Evolutionary conservation across 176 grass and related monocot genomes (phyloP).

Genomic region (Phoenix dactylifera): DNA sequence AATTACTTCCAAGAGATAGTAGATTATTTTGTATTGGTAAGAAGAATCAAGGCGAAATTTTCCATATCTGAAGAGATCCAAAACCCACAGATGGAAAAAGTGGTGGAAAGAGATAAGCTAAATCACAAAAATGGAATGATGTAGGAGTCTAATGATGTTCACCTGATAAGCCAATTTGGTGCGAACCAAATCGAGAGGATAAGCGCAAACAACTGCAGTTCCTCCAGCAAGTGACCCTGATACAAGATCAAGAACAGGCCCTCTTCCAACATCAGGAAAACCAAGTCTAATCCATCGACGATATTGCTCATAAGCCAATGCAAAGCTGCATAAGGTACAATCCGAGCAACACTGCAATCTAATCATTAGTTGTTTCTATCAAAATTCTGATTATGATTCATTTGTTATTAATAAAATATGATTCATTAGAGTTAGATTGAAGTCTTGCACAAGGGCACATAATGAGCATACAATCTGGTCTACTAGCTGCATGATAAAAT

Average conservation of each 20-base stretch:
- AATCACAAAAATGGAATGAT: not conserved
- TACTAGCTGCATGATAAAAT: too few species aligned
- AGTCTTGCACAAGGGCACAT: too few species aligned
- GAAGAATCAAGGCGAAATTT: too few species aligned
- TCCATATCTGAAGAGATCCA: not conserved
- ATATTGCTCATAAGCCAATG: slow-evolving; percentile 99
- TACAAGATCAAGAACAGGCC: slow-evolving; percentile 80
- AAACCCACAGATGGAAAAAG: not conserved
- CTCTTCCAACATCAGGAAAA: slow-evolving; percentile 72
- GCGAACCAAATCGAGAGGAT: slow-evolving; percentile 87
- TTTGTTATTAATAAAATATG: too few species aligned
- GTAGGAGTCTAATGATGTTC: not conserved
- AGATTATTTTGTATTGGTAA: too few species aligned
- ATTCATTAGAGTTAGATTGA: too few species aligned
- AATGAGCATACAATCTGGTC: too few species aligned
- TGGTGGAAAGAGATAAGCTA: slow-evolving; percentile 3
- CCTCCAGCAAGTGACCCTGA: slow-evolving; percentile 78
- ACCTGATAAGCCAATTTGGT: slow-evolving; percentile 97
- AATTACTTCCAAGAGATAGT: too few species aligned
- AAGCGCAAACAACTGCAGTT: slow-evolving; percentile 90
- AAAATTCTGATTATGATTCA: too few species aligned
- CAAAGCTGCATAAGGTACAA: slow-evolving; percentile 94
- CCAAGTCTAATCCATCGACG: slow-evolving; percentile 79
- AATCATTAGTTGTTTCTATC: too few species aligned
- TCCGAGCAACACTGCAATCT: slow-evolving; percentile 80